These are phyloP conservation scores for Eucalyptus tenuipes DNA, from an alignment of 345 rosid species.

Conservation along the genomic window DNA sequence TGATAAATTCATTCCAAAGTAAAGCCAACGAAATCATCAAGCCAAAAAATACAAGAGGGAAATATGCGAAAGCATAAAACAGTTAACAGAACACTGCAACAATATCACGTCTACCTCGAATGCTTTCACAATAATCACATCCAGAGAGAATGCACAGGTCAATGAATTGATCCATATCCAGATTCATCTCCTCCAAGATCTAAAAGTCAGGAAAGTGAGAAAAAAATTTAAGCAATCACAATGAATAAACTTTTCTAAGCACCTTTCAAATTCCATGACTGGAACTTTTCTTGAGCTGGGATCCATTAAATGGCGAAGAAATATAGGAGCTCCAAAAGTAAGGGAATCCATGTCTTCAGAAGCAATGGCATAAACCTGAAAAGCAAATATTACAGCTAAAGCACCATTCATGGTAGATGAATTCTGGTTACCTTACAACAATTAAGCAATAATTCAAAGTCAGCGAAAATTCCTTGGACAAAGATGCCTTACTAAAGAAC, in stretches of 20 bases:
- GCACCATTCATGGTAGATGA: background rate
- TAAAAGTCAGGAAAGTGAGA: slow-evolving; percentile 7
- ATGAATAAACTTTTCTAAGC: background rate
- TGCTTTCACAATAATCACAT: slow-evolving; percentile 94
- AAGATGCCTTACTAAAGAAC: background rate
- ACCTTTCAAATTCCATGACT: slow-evolving; percentile 97
- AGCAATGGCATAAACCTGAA: slow-evolving; percentile 87
- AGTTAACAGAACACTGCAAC: background rate
- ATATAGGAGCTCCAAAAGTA: slow-evolving; percentile 81
- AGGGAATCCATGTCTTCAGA: slow-evolving; percentile 98
- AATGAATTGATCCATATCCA: slow-evolving; percentile 88
- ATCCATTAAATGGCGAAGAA: slow-evolving; percentile 93
- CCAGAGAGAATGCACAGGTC: slow-evolving; percentile 94
- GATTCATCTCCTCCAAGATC: slow-evolving; percentile 72
- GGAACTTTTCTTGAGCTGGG: slow-evolving; percentile 86
- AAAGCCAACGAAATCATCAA: no score
- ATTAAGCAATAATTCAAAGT: background rate
- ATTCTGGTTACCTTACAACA: background rate
- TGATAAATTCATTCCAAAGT: no score
- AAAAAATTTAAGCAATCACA: background rate
- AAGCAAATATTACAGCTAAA: background rate
- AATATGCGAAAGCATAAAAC: background rate
- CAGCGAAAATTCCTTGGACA: background rate
- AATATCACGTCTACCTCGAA: slow-evolving; percentile 35
- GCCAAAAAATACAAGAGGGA: no score